Base-by-base conservation (phyloP, 2,329 filamentous ascomycete genomes). In the Leptographium procerum region DNA sequence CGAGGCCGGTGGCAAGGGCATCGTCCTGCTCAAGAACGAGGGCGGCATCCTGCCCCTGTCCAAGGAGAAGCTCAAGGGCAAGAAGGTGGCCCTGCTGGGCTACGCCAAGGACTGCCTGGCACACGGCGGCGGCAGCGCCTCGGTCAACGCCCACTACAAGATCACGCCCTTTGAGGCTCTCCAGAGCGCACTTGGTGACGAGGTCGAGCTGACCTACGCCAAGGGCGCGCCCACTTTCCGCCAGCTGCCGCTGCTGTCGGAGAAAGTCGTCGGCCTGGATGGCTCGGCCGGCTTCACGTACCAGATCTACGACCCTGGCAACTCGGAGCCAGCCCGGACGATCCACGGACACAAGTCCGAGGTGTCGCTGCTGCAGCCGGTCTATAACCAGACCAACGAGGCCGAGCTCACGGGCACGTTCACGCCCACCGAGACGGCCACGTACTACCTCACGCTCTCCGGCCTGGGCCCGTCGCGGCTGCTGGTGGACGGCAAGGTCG, bases 111-210 rank as follows among this genome's bases (percentile, higher is more conserved):
- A 83, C 57, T 80, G 84, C 0, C 85, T 87, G 62, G 83, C 82
- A n/a, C 82, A 81, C 19, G 84, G 85, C 55, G 84, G 84, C 47
- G 84, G 85, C 55, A 87, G 84, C 65, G 84, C 85, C 22, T 85
- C 81, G 62, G 71, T 87, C 53, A 86, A 86, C 66, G 83, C 85
- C 0, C 87, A 87, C 69, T 87, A 87, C 68, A 83, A 76, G 36
- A 31, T 19, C 26, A 31, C 24, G 24, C 52, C 52, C 13, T 54
- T 33, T 3, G 34, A 40, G 3, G 34, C 33, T 10, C 33, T 54
- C 7, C 26, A 14, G 14, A 19, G 47, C 16, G 34, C 53, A 7
- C 28, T 14, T 16, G 53, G 34, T 8, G 34, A 55, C 14, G 26
- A 28, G 10, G 53, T n/a, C 1, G 34, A 31, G 24, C 3, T 47